Percentiles rank a stretch among this genome's conserved stretches.
Evolutionary conservation across 345 rosid species (phyloP).

Genomic region (Passiflora organensis): DNA sequence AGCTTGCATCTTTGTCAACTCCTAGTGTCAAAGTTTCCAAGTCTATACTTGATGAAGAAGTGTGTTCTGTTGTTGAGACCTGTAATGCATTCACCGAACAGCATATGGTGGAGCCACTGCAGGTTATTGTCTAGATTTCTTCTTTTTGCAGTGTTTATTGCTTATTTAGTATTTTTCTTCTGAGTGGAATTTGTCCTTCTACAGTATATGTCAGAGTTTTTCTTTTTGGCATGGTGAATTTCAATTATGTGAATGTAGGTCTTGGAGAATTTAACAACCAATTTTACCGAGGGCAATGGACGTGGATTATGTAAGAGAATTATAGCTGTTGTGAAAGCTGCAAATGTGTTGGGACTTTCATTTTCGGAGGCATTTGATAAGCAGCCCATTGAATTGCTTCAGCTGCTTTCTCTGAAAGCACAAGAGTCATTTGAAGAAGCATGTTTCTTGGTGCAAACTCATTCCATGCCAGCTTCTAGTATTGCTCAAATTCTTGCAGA

Average conservation of each 20-base stretch:
- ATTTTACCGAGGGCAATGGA: slow-evolving; percentile 78
- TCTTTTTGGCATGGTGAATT: not conserved
- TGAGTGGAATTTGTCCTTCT: not conserved
- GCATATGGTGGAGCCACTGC: slow-evolving; percentile 46
- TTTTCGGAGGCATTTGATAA: slow-evolving; percentile 87
- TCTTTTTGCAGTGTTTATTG: not conserved
- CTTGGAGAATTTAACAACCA: slow-evolving; percentile 60
- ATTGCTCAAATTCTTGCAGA: slow-evolving; percentile 96
- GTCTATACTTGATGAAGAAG: slow-evolving; percentile 56
- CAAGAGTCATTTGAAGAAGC: slow-evolving; percentile 98
- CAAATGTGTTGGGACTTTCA: slow-evolving; percentile 74
- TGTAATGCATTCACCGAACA: slow-evolving; percentile 37
- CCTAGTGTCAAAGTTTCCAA: slow-evolving; percentile 45
- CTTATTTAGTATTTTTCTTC: not conserved
- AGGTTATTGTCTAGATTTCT: slow-evolving; percentile 43
- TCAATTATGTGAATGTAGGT: slow-evolving; percentile 38
- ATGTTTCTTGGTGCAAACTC: slow-evolving; percentile 69
- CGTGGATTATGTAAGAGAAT: slow-evolving; percentile 78
- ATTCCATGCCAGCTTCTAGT: slow-evolving; percentile 76
- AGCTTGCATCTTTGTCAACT: slow-evolving; percentile 67
- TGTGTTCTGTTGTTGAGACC: slow-evolving; percentile 52
- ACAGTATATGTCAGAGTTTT: not conserved
- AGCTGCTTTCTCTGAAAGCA: slow-evolving; percentile 94
- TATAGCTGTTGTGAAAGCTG: slow-evolving; percentile 77
- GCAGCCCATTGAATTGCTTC: slow-evolving; percentile 81